phyloP scores from a whole-genome alignment of 2,329 filamentous ascomycete genomes.

The Talaromyces sp. region DNA sequence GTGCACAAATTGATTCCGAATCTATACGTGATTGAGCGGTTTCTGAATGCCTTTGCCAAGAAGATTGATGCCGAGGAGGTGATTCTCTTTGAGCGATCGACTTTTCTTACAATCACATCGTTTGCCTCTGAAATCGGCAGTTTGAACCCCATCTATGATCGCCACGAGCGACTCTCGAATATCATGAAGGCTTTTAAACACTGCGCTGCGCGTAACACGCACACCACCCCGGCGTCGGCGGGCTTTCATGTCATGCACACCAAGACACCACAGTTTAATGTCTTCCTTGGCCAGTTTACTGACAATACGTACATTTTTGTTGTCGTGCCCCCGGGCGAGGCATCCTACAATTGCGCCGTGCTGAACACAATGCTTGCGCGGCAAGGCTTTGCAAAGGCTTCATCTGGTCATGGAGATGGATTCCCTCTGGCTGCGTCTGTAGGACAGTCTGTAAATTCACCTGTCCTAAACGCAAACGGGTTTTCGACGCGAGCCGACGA shows the following conservation, averaged over 20 bases:
- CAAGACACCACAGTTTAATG: conserved; percentile 66
- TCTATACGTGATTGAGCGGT: conserved; percentile 77
- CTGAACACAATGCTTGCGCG: conserved; percentile 85
- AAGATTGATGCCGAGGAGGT: conserved; percentile 91
- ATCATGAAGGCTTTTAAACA: conserved; percentile 99
- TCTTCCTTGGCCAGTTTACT: conserved; percentile 93
- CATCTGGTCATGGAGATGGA: conserved; percentile 38
- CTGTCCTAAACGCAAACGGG: conserved; percentile 2
- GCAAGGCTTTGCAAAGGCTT: conserved; percentile 68
- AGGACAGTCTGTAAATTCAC: conserved; percentile 2
- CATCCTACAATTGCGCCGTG: conserved; percentile 83
- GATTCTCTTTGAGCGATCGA: conserved; percentile 90
- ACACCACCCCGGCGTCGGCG: conserved; percentile 38
- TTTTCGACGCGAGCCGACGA: conserved; percentile 2
- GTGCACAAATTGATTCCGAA: conserved; percentile 98
- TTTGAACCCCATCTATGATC: conserved; percentile 83
- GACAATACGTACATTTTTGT: conserved; percentile 97
- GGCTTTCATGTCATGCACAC: conserved; percentile 45
- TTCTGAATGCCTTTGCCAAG: conserved; percentile 75
- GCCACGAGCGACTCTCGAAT: conserved; percentile 91
- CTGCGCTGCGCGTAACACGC: conserved; percentile 46
- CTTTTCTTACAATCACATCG: conserved; percentile 91
- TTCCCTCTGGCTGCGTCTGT: conserved; percentile 31
- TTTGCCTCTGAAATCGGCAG: conserved; percentile 73
- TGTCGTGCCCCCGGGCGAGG: conserved; percentile 84